Evolutionary conservation across 306 rosid species (phyloP), one percentile per base, ranked within the genome.

Genomic region (Pueraria montana): DNA sequence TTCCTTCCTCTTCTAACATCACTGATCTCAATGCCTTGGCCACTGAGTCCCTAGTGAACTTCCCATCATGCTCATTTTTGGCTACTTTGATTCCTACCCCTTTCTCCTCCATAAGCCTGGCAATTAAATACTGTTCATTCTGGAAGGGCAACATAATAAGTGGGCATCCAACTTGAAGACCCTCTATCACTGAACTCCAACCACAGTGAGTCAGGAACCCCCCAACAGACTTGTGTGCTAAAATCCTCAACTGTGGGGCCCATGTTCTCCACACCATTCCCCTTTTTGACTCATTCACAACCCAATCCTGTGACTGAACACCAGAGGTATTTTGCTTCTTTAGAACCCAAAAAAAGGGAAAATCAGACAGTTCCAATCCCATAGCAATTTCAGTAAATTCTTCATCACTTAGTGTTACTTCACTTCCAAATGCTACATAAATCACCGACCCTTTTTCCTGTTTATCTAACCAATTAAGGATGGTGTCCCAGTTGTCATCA

Each of bases 141-240:
- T 62, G 68, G 40, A 62, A 62, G 40, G 68, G 68, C 20, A 62
- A 62, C 40, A 62, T 24, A 12, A 62, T 27, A 4, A 62, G 40
- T 62, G 68, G 68, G 11, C 40, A 62, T 18, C 68, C 68, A 62
- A 61, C 20, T 62, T 26, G 40, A 4, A 27, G 40, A 27, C 68
- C 11, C 68, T 62, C 68, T 26, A 62, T 62, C 20, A 27, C 68
- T 62, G 68, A 61, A 26, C 67, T 26, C 67, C 67, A 61, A 24
- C 67, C 67, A 26, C 67, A 11, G 18, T 26, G 38, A 61, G 18
- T 24, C 3, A 61, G 4, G 18, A 26, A 61, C 0, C 38, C 68
- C 9, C 68, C 40, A 62, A 62, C 2, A 26, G 40, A 12, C 17
- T 26, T 62, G 68, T 62, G 68, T 26, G n/a, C n/a, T n/a, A n/a